These are phyloP conservation scores for Sarcomyxa edulis DNA, from an alignment of 768 basidiomycete genomes.

Conservation along the genomic window DNA sequence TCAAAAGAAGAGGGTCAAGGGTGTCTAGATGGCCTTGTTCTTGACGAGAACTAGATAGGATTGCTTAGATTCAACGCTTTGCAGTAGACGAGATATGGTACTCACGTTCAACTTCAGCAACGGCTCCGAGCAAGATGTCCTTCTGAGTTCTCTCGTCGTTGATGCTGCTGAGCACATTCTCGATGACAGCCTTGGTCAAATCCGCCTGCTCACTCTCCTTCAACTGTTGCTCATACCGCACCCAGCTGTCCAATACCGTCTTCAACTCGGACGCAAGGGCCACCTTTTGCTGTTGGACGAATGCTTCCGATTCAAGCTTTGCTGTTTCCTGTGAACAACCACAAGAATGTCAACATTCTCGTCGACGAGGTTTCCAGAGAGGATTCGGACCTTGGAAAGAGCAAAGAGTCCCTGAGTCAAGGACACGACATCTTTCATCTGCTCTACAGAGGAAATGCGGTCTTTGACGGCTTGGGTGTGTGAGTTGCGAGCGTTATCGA, in stretches of 20 bases:
- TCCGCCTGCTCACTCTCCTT: conserved; percentile 96
- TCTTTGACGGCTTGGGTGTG: conserved; percentile 93
- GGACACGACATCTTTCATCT: conserved; percentile 94
- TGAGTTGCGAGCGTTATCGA: conserved; percentile 76
- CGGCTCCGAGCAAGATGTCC: conserved; percentile 73
- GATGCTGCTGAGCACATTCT: conserved; percentile 78
- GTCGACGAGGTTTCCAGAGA: neutral
- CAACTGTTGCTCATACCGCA: conserved; percentile 92
- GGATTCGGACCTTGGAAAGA: conserved; percentile 71
- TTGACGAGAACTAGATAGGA: conserved; percentile 73
- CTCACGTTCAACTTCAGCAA: conserved; percentile 92
- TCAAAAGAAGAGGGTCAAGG: too few species aligned
- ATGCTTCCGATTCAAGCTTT: conserved; percentile 81
- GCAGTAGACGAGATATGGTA: conserved; percentile 16
- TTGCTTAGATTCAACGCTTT: neutral
- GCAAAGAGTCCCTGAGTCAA: conserved; percentile 89
- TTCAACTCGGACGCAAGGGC: conserved; percentile 87
- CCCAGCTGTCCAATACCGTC: conserved; percentile 95
- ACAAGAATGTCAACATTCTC: too few species aligned
- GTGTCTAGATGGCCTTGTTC: conserved; percentile 72
- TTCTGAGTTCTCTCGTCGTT: conserved; percentile 87
- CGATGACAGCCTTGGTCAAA: conserved; percentile 82
- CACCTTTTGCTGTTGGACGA: conserved; percentile 86
- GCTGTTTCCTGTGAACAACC: conserved; percentile 72
- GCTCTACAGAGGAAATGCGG: conserved; percentile 85